Base-by-base conservation (phyloP, 768 basidiomycete genomes). In the Holtermanniella nyarrowii region DNA sequence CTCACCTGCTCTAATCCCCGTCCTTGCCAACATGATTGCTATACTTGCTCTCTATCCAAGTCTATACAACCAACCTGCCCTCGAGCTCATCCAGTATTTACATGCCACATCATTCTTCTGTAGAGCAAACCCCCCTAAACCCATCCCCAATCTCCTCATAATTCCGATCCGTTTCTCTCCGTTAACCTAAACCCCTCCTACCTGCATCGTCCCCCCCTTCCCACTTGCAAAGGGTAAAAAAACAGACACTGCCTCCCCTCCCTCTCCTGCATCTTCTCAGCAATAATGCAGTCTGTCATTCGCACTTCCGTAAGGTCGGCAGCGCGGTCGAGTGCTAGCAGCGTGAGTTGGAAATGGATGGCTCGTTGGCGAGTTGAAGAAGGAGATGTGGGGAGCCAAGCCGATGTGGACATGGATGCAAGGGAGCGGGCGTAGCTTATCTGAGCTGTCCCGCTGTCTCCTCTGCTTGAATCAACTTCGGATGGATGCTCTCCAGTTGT, bases 221-320 rank as follows among this genome's bases (percentile, higher is more conserved):
- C 27, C 42, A 39, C 24, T n/a, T n/a, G n/a, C n/a, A n/a, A n/a
- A n/a, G n/a, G n/a, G n/a, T n/a, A 55, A 50, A 56, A 49, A 18
- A 43, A 23, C 52, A 50, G 13, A 37, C 50, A 26, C 24, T 31
- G 48, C 23, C 31, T 42, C 40, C 27, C 45, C 50, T 27, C 39
- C 49, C 56, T 44, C 46, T 53, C 37, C 40, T 55, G 46, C 44
- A 46, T 57, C 44, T 22, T 56, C 45, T 31, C 52, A 59, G 56
- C 53, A 68, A 45, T n/a, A 44, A 70, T 70, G 69, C 68, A 69
- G 61, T 68, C 70, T 54, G 62, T 58, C 54, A 58, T 68, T 55
- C 56, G 65, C 56, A 55, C 58, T 42, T 62, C 63, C 45, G 51
- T 70, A 56, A 56, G 63, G 56, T 53, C 61, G 46, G 64, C 66